Conservation (phyloP, 352 stramenopile species). For the Phytophthora pistaciae region DNA sequence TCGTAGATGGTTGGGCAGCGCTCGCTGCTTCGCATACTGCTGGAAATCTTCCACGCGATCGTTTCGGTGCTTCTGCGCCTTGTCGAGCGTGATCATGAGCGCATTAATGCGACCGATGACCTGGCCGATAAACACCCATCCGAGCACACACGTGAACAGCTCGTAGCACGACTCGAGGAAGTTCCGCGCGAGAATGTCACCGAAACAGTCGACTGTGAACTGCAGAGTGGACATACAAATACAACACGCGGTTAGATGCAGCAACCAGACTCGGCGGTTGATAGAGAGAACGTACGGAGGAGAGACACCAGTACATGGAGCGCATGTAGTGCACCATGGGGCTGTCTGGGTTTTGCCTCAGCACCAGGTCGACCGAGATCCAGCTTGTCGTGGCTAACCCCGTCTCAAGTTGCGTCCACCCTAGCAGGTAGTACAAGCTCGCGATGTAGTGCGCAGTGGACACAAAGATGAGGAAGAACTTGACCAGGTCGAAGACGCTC, state of each 20-base stretch:
- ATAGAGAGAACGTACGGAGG: conserved; percentile 50
- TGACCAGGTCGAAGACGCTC: conserved; percentile 58
- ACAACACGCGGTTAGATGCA: too few relatives aligned
- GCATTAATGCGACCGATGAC: conserved; percentile 76
- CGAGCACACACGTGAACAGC: conserved; percentile 71
- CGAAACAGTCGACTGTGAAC: conserved; percentile 86
- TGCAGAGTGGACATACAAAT: conserved; percentile 14
- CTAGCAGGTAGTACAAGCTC: conserved; percentile 62
- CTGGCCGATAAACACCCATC: conserved; percentile 83
- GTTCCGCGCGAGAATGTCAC: conserved; percentile 72
- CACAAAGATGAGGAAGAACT: conserved; percentile 71
- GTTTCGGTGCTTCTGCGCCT: conserved; percentile 59
- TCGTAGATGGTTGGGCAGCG: conserved; percentile 49
- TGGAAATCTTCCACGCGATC: conserved; percentile 71
- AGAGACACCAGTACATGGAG: conserved; percentile 83
- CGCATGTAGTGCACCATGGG: conserved; percentile 73
- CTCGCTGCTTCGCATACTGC: conserved; percentile 70
- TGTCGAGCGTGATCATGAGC: conserved; percentile 76
- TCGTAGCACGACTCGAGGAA: conserved; percentile 69
- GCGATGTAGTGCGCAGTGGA: conserved; percentile 62
- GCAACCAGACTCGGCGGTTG: background rate
- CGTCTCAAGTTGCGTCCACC: conserved; percentile 46
- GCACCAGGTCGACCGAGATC: conserved; percentile 63
- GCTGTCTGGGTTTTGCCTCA: conserved; percentile 61
- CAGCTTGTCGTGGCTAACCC: conserved; percentile 52